Conservation (phyloP, 2,329 filamentous ascomycete genomes). For the Fusarium musae region DNA sequence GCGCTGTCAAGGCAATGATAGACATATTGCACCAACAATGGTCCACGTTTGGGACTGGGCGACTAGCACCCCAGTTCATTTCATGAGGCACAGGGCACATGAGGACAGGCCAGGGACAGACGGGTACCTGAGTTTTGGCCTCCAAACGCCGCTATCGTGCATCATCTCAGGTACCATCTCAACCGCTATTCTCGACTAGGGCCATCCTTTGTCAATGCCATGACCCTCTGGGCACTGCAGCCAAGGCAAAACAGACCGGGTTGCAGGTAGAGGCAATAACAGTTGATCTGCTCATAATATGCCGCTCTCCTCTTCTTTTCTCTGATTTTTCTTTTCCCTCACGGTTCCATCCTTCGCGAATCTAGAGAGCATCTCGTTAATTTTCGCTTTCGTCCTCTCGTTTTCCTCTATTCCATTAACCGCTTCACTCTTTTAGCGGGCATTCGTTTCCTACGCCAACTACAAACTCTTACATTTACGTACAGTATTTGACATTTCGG, state of each 20-base stretch:
- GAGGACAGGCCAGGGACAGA: slow-evolving; percentile 4
- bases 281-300: slow-evolving; percentile 48
- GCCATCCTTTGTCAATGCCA: slow-evolving; percentile 34
- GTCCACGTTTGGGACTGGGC: slow-evolving; percentile 35
- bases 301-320: slow-evolving; percentile 46
- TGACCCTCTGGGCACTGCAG: slow-evolving; percentile 33
- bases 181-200: slow-evolving; percentile 34
- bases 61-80: slow-evolving; percentile 33
- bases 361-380: slow-evolving; percentile 58
- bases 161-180: slow-evolving; percentile 35
- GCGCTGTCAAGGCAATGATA: slow-evolving; percentile 32
- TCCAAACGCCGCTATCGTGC: slow-evolving; percentile 17
- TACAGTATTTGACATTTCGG: slow-evolving; percentile 33
- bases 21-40: slow-evolving; percentile 43
- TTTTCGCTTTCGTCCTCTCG: slow-evolving; percentile 62
- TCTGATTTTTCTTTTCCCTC: slow-evolving; percentile 49
- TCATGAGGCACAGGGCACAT: slow-evolving; percentile 28
- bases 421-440: slow-evolving; percentile 92
- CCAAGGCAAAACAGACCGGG: slow-evolving; percentile 32
- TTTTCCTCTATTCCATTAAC: slow-evolving; percentile 61
- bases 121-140: slow-evolving; percentile 37
- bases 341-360: slow-evolving; percentile 61
- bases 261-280: slow-evolving; percentile 49
- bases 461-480: slow-evolving; percentile 31
- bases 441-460: slow-evolving; percentile 67